A percentile compares a stretch with the other conserved stretches of the same genome.
Conservation (phyloP, 345 rosid species). For the Hypericum perforatum region DNA sequence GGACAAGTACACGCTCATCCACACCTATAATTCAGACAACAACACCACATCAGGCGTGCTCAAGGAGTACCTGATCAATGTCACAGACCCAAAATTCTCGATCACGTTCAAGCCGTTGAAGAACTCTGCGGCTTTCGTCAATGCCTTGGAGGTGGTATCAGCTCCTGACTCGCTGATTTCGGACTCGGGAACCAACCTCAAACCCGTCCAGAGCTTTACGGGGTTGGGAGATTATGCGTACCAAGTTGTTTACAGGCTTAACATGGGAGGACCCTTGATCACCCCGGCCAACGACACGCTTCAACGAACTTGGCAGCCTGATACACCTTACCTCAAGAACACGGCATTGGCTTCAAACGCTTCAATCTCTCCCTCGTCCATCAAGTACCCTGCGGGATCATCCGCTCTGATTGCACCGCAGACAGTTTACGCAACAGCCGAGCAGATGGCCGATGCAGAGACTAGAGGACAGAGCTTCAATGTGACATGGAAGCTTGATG, state of each 20-base stretch:
- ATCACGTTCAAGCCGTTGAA: slow-evolving; percentile 43
- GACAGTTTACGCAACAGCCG: slow-evolving; percentile 51
- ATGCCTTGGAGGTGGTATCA: slow-evolving; percentile 67
- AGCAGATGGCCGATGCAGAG: slow-evolving; percentile 45
- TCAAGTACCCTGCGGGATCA: slow-evolving; percentile 36
- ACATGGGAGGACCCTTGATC: slow-evolving; percentile 64
- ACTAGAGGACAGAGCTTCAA: slow-evolving; percentile 44
- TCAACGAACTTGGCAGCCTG: slow-evolving; percentile 51
- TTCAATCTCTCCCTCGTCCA: slow-evolving; percentile 27
- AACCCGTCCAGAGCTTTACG: slow-evolving; percentile 31
- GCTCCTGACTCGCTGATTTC: slow-evolving; percentile 53
- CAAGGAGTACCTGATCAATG: slow-evolving; percentile 58
- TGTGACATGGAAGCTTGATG: slow-evolving; percentile 55
- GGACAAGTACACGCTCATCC: slow-evolving; percentile 51
- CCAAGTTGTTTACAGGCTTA: slow-evolving; percentile 55
- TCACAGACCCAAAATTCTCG: slow-evolving; percentile 36
- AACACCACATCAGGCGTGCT: slow-evolving; percentile 27
- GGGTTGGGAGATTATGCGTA: slow-evolving; percentile 40
- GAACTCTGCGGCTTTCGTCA: slow-evolving; percentile 54
- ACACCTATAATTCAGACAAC: slow-evolving; percentile 31
- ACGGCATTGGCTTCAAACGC: slow-evolving; percentile 25
- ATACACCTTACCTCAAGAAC: slow-evolving; percentile 38
- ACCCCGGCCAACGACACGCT: slow-evolving; percentile 48
- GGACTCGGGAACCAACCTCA: slow-evolving; percentile 42
- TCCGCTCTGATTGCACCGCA: slow-evolving; percentile 63